Base-by-base conservation (phyloP, 2,329 filamentous ascomycete species). In the Botrytis fabae region DNA sequence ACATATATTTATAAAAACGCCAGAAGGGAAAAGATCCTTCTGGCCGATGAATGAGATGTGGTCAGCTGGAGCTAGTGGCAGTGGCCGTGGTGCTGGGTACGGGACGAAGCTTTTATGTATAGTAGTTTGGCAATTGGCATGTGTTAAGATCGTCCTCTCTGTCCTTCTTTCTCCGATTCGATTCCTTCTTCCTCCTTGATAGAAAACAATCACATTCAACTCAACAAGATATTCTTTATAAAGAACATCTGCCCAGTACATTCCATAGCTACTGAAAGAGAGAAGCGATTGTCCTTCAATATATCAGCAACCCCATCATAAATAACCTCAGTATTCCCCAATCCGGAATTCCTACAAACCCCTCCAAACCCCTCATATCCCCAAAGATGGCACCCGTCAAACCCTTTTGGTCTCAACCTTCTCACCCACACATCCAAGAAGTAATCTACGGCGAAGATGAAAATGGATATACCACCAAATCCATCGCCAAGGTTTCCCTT, bases 341-440 rank as follows among this genome's bases (percentile, higher is more conserved):
- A 42, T 42, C 18, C 35, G 18, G 35, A 48, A 38, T 7, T 48
- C 40, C n/a, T 1, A 28, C 48, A 28, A 38, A 2, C 20, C n/a
- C n/a, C 42, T 28, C 4, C 28, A 63, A 42, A 35, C 8, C 8
- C 12, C 16, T 25, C 38, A 64, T 66, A 38, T 65, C 18, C 38
- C 63, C 59, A 28, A 62, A 74, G 78, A 80, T 89, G 86, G 84
- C 87, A 73, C 88, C 88, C 70, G 81, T 90, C 70, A 86, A 81
- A 75, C 89, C 89, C 70, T 83, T 86, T 81, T 91, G 89, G 89
- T 76, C 80, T 9, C 88, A 88, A 79, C 89, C 89, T 73, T 90
- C 89, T 54, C 89, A 91, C 81, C 86, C 88, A 18, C 80, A 83
- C 62, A 82, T 90, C 77, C 88, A 89, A 79, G 82, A 89, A 74